A percentile compares a stretch with the other conserved stretches of the same genome.
Conservation (phyloP, 1,284 basidiomycete genomes). For the Naganishia liquefaciens region DNA sequence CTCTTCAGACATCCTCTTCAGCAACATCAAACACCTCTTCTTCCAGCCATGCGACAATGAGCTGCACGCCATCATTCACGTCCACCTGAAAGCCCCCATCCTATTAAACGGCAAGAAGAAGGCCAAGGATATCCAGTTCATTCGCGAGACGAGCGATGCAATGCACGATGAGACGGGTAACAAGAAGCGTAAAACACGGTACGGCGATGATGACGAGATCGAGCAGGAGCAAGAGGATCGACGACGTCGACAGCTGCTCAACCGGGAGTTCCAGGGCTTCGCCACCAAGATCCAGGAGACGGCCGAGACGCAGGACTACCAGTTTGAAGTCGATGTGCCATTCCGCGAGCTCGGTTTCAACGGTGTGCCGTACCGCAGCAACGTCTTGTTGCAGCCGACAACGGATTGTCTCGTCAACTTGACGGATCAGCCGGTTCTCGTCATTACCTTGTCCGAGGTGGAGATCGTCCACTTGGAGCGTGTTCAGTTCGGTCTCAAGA, state of each 20-base stretch:
- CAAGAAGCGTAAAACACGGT: constrained; percentile 92
- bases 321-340: constrained; percentile 90
- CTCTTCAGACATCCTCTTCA: constrained; percentile 80
- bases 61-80: constrained; percentile 88
- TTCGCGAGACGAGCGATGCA: constrained; percentile 95
- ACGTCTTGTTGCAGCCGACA: constrained; percentile 91
- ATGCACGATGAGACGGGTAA: constrained; percentile 97
- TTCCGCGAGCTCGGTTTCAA: constrained; percentile 97
- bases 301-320: constrained; percentile 69
- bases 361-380: constrained; percentile 94
- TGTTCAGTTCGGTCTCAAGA: constrained; percentile 93
- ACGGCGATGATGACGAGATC: constrained; percentile 98
- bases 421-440: constrained; percentile 92
- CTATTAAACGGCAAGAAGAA: constrained; percentile 98
- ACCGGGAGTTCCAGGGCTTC: constrained; percentile 94
- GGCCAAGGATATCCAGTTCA: constrained; percentile 87
- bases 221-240: constrained; percentile 98
- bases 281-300: constrained; percentile 91
- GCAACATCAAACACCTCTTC: constrained; percentile 97
- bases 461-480: constrained; percentile 96
- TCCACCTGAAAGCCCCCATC: constrained; percentile 93
- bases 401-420: constrained; percentile 97
- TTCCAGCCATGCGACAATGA: constrained; percentile 99
- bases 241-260: constrained; percentile 80
- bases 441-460: constrained; percentile 90